Evolutionary conservation across 1,284 basidiomycete species (phyloP), one percentile per base, ranked within the genome.

Genomic region (Pseudozyma sp.): DNA sequence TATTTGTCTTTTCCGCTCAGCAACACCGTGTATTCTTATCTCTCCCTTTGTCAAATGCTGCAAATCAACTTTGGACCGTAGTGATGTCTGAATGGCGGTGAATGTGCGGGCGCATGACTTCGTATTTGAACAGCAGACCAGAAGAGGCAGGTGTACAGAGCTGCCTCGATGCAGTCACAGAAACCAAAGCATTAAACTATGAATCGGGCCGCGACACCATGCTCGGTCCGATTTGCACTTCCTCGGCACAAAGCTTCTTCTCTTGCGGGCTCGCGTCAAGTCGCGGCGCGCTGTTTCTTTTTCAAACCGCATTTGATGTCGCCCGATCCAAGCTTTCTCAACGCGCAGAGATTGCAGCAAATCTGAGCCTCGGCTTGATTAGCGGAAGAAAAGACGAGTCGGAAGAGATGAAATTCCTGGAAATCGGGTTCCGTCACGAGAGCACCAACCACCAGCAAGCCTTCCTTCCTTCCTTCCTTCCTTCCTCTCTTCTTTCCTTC

Each of bases 391-490:
- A 31, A 31, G 25, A 31, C 19, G 5, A 19, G 21, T 16, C 14
- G 39, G 12, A 50, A 42, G 34, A 45, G n/a, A 16, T 19, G 38
- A 18, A 38, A 43, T 43, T 45, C 31, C 31, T 59, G 43, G 18
- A 52, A 47, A 59, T 59, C 58, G 58, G 58, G 58, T 2, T 11
- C 18, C 34, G n/a, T 36, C 50, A 34, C 40, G 34, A 52, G 50
- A 39, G 52, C n/a, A 31, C 25, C 25, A 31, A 31, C 25, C 25
- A 31, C 25, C 25, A 31, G 25, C 25, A 31, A 31, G 25, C 40
- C 53, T 61, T 34, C 44, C 40, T 12, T 61, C 44, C 42, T 56
- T 52, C 60, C 39, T 16, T 21, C 48, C 40, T 39, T 31, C 11
- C 51, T 31, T n/a, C 16, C 51, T 47, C 38, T 21, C 48, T 25